These are phyloP conservation scores for Aegilops longissima DNA, from an alignment of 176 grass and related monocot species.

Conservation along the genomic window DNA sequence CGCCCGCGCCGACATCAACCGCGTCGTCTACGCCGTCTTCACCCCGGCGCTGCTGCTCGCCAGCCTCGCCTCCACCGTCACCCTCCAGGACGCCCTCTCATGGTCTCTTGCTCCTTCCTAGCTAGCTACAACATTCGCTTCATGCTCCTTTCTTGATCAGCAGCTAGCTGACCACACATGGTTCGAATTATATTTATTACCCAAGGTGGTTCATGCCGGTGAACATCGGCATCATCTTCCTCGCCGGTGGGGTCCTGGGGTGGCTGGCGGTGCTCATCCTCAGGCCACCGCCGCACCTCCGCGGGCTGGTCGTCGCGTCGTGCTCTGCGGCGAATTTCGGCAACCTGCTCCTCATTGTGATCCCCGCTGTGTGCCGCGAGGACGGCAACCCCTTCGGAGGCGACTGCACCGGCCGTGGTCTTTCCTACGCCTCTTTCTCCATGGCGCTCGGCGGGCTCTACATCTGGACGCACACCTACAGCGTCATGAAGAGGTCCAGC, in stretches of 20 bases:
- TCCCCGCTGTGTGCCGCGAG: constrained; percentile 61
- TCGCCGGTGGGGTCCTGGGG: constrained; percentile 57
- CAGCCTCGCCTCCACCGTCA: constrained; percentile 61
- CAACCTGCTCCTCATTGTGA: constrained; percentile 62
- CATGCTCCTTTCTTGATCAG: neutral
- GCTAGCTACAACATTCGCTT: too few species aligned
- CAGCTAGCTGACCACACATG: too few species aligned
- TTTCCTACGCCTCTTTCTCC: constrained; percentile 78
- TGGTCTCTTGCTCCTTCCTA: constrained; percentile 25
- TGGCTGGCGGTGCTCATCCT: constrained; percentile 55
- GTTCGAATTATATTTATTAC: neutral
- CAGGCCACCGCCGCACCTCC: constrained; percentile 52
- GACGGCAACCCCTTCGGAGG: constrained; percentile 56
- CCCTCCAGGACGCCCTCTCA: constrained; percentile 51
- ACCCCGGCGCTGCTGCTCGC: constrained; percentile 72
- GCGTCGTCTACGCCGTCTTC: constrained; percentile 72
- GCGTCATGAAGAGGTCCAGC: constrained; percentile 59
- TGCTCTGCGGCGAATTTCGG: constrained; percentile 72
- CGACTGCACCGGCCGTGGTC: constrained; percentile 37
- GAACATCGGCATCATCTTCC: constrained; percentile 63
- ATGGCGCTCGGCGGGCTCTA: constrained; percentile 74
- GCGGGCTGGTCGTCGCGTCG: constrained; percentile 49
- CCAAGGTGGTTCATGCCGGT: constrained; percentile 87
- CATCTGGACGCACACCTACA: constrained; percentile 62
- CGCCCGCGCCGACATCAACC: constrained; percentile 64